These are phyloP conservation scores for sunflower (Helianthus annuus) DNA, from an alignment of 129 eudicot species.

Conservation along the genomic window HanXRQr2.0-SUNRISE NC_035437.2:133479182-133479681, in stretches of 20 bases:
- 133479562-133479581: conserved; percentile 70
- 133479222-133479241: conserved; percentile 17
- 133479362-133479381: conserved; percentile 9
- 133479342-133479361: conserved; percentile 7
- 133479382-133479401: conserved; percentile 23
- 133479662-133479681: conserved; percentile 39
- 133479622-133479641: conserved; percentile 80
- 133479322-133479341: conserved; percentile 1
- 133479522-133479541: conserved; percentile 71
- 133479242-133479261: conserved; percentile 11
- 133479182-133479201: too few species aligned
- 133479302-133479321: conserved; percentile 14
- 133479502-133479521: conserved; percentile 46
- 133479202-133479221: too few species aligned
- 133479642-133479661: conserved; percentile 58
- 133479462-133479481: conserved; percentile 20
- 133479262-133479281: conserved; percentile 10
- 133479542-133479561: conserved; percentile 74
- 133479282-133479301: conserved; percentile 4
- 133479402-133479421: conserved; percentile 68
- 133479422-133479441: conserved; percentile 54
- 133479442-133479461: conserved; percentile 20
- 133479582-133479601: conserved; percentile 82
- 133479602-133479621: conserved; percentile 73
- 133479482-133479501: conserved; percentile 16